Conservation (phyloP, 1,139 yeast genomes). For the Blastobotrys serpentis region DNA sequence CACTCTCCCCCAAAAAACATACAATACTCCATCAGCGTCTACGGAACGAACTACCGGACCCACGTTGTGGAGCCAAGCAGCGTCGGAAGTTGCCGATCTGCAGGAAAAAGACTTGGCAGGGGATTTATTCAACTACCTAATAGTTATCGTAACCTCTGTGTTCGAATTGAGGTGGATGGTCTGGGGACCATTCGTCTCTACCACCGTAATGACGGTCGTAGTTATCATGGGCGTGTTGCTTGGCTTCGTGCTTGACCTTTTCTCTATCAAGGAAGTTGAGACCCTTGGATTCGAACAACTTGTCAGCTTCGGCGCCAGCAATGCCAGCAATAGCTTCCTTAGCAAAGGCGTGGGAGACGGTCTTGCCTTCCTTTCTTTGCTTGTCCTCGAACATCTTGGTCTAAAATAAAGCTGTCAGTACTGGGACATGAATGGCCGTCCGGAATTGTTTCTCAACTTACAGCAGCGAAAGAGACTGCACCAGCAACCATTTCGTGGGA, state of each 20-base stretch:
- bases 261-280: conserved; percentile 44
- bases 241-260: conserved; percentile 32
- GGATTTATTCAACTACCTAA: not conserved
- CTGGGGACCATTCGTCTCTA: conserved; percentile 28
- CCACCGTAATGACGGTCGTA: conserved; percentile 37
- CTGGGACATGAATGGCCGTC: too few species aligned
- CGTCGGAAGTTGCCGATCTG: too few species aligned
- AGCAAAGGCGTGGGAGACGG: conserved; percentile 34
- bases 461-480: conserved; percentile 38
- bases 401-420: conserved; percentile 1
- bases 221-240: conserved; percentile 27
- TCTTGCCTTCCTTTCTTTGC: conserved; percentile 36
- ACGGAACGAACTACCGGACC: too few species aligned
- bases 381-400: conserved; percentile 32
- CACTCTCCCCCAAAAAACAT: too few species aligned
- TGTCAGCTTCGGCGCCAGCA: conserved; percentile 40
- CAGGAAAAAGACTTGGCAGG: not conserved
- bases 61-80: too few species aligned
- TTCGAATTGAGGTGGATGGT: conserved; percentile 23
- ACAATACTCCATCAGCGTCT: too few species aligned
- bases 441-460: too few species aligned
- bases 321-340: conserved; percentile 37
- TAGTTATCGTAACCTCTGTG: conserved; percentile 1
- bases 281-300: conserved; percentile 38
- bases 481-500: conserved; percentile 38